These are phyloP conservation scores for Fusarium drepaniforme DNA, from an alignment of 2,329 filamentous ascomycete species.

Conservation along the genomic window DNA sequence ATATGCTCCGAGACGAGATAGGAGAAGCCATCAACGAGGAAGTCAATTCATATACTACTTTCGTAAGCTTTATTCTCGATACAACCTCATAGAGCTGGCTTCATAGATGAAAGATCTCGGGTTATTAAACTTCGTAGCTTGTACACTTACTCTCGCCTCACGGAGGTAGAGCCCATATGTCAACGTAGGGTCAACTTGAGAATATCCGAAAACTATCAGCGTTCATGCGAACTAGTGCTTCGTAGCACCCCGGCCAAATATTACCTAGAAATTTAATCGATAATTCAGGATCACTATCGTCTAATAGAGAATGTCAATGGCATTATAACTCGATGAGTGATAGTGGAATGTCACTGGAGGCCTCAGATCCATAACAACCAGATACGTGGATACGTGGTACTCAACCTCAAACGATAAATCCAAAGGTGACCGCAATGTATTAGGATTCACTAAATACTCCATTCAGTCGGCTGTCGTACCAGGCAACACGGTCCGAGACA, in stretches of 20 bases:
- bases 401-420: neutral
- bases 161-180: neutral
- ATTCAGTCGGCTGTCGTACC: neutral
- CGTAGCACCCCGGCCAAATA: neutral
- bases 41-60: too few relatives aligned
- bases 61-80: neutral
- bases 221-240: neutral
- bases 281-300: neutral
- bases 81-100: neutral
- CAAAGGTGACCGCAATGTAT: neutral
- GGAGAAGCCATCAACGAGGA: neutral
- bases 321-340: neutral
- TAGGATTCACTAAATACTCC: neutral
- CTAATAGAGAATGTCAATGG: neutral
- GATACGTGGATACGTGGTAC: neutral
- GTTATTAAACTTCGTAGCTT: neutral
- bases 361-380: neutral
- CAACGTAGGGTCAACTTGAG: neutral
- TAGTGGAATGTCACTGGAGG: neutral
- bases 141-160: neutral
- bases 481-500: neutral
- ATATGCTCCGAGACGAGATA: neutral
- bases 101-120: neutral
- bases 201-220: neutral
- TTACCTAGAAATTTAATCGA: neutral